Evolutionary conservation across 2,329 filamentous ascomycete species (phyloP), one percentile per base, ranked within the genome.

Genomic region (Colletotrichum gloeosporioides): DNA sequence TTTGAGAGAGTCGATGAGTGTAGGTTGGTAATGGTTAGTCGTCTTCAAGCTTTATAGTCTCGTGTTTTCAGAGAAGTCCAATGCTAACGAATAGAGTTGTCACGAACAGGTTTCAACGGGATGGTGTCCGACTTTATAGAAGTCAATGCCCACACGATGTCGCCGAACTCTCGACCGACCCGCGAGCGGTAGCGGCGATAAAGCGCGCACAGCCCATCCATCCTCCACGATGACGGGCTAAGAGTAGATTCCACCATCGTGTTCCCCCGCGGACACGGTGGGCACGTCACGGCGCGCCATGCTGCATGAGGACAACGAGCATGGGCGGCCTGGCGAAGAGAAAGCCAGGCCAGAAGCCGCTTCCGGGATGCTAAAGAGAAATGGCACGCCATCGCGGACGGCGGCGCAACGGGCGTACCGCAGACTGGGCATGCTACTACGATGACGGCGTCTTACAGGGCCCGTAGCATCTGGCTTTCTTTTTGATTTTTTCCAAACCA

Each of bases 401-500:
- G 74, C 71, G 74, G 62, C 59, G 62, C 55, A 75, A 76, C 74
- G 74, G 70, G 71, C 74, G 74, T 55, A 74, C 59, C 18, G 36
- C 57, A 76, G 64, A 63, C 25, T 69, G 59, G 34, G 55, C 65
- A 59, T 31, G 44, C 34, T 36, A 61, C 44, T 59, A 65, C 74
- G 49, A 76, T 76, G 71, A 76, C 65, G 71, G 74, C 65, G 44
- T 62, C 71, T 69, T 61, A 44, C 74, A 76, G 57, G 34, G 53
- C 34, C 53, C 34, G 65, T 63, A 63, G 59, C 29, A 65, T 69
- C 34, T 69, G 39, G 63, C 34, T 64, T 25, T 64, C 55, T 62
- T 53, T 34, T 49, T 44, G 13, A 32, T 18, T 32, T 36, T 61
- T 76, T 57, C 39, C 22, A 15, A 36, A n/a, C 71, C 71, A 73